A percentile compares a stretch with the other conserved stretches of the same genome.
These are phyloP conservation scores for Phalaenopsis hybrid DNA, from an alignment of 116 monocot species.

Conservation along the genomic window DNA sequence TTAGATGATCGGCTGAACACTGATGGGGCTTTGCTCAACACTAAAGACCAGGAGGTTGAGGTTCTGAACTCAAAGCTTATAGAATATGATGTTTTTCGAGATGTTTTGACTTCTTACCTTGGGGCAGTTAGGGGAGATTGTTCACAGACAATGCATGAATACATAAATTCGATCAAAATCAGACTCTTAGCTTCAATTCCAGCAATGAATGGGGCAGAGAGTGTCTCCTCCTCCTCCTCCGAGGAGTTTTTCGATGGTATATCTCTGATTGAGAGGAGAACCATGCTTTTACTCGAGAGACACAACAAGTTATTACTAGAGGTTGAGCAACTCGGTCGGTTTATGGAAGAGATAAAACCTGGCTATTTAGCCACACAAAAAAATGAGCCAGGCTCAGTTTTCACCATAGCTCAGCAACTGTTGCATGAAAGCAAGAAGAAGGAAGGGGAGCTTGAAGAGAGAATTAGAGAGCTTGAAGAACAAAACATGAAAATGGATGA, in stretches of 20 bases:
- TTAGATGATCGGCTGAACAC: slow-evolving; percentile 29
- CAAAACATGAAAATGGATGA: slow-evolving; percentile 38
- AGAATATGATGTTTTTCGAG: slow-evolving; percentile 38
- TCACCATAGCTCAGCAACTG: slow-evolving; percentile 25
- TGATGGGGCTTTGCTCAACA: slow-evolving; percentile 21
- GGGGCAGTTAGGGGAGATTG: slow-evolving; percentile 39
- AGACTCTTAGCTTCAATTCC: slow-evolving; percentile 48
- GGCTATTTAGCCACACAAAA: slow-evolving; percentile 24
- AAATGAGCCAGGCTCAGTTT: slow-evolving; percentile 23
- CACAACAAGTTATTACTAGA: slow-evolving; percentile 34
- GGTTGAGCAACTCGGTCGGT: slow-evolving; percentile 46
- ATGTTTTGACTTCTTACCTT: slow-evolving; percentile 50
- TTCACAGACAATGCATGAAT: slow-evolving; percentile 34
- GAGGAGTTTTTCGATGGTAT: slow-evolving; percentile 23
- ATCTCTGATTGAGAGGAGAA: slow-evolving; percentile 50
- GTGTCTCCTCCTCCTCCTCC: slow-evolving; percentile 6
- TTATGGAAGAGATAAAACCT: slow-evolving; percentile 37
- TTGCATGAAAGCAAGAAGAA: slow-evolving; percentile 56
- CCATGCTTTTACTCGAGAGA: slow-evolving; percentile 35
- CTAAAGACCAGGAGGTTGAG: slow-evolving; percentile 67
- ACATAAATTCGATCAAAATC: slow-evolving; percentile 11
- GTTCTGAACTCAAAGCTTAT: slow-evolving; percentile 39
- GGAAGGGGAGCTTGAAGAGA: slow-evolving; percentile 34
- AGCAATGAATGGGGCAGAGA: slow-evolving; percentile 22
- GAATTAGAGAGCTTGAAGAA: slow-evolving; percentile 42